Percentiles rank a stretch among this genome's conserved stretches.
Conservation (phyloP, 768 basidiomycete species). For the Cystobasidium ongulense region DNA sequence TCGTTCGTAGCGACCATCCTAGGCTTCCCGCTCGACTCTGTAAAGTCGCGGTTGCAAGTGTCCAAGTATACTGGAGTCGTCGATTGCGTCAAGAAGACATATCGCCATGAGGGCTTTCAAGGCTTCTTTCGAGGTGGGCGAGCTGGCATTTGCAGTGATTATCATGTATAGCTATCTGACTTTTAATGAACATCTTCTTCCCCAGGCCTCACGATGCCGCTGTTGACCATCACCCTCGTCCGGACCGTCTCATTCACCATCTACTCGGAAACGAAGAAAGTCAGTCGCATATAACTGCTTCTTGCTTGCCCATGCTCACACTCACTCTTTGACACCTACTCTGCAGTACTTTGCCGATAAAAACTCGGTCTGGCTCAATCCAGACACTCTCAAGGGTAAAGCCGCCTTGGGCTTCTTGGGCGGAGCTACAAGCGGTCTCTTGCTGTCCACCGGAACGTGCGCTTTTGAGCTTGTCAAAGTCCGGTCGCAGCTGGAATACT, state of each 20-base stretch:
- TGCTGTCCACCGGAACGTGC: slow-evolving; percentile 31
- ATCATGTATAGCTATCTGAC: too few species aligned
- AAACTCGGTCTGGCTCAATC: slow-evolving; percentile 48
- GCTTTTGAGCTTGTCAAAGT: slow-evolving; percentile 33
- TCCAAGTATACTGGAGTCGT: slow-evolving; percentile 50
- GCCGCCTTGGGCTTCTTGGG: slow-evolving; percentile 35
- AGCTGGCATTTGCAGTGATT: background rate
- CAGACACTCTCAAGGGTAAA: background rate
- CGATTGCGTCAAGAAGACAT: slow-evolving; percentile 73
- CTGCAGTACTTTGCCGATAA: slow-evolving; percentile 8
- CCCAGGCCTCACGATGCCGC: slow-evolving; percentile 72
- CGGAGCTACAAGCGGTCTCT: slow-evolving; percentile 36
- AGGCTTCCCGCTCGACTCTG: slow-evolving; percentile 66
- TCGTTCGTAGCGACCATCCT: slow-evolving; percentile 77
- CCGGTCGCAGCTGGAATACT: slow-evolving; percentile 38
- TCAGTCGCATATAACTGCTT: background rate
- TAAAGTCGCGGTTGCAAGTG: slow-evolving; percentile 56
- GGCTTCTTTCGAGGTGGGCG: slow-evolving; percentile 65
- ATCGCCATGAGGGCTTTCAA: slow-evolving; percentile 48
- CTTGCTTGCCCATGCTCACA: background rate
- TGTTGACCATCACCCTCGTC: slow-evolving; percentile 91
- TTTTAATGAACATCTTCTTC: background rate
- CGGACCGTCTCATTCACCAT: slow-evolving; percentile 91
- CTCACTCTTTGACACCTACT: too few species aligned
- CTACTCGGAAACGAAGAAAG: slow-evolving; percentile 72